Evolutionary conservation across 495 filamentous ascomycete genomes (phyloP).

Genomic region (Lepidopterella palustris): DNA sequence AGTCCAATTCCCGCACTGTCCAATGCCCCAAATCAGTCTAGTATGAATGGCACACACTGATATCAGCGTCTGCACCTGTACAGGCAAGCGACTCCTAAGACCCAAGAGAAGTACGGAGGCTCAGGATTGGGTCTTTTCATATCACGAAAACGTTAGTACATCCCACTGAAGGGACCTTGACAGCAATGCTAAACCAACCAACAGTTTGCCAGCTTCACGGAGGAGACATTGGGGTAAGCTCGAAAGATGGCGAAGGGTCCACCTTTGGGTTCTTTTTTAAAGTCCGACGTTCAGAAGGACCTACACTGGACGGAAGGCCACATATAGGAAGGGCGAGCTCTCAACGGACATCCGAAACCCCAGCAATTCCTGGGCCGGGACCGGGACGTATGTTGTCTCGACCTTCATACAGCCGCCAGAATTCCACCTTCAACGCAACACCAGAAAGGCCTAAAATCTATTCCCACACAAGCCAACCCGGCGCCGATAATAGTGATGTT

Average conservation of each 20-base stretch:
- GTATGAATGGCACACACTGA: no score
- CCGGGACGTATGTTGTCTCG: not conserved
- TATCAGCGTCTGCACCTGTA: not conserved
- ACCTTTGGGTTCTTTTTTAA: slow-evolving; percentile 38
- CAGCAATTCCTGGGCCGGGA: not conserved
- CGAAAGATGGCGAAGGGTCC: slow-evolving; percentile 30
- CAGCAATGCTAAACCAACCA: not conserved
- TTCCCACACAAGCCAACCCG: slow-evolving; percentile 5
- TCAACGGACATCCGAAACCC: slow-evolving; percentile 4
- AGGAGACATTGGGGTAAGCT: slow-evolving; percentile 37
- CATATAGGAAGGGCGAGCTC: not conserved
- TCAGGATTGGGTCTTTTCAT: slow-evolving; percentile 38
- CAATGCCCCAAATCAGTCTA: no score
- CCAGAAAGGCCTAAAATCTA: not conserved
- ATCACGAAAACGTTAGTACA: slow-evolving; percentile 30
- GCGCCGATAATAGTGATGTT: slow-evolving; percentile 10
- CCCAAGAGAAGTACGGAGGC: slow-evolving; percentile 35
- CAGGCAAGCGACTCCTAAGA: slow-evolving; percentile 37
- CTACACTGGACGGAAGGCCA: slow-evolving; percentile 9
- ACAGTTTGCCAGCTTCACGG: slow-evolving; percentile 35
- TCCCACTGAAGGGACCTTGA: not conserved
- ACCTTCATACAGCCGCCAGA: slow-evolving; percentile 9
- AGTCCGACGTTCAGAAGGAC: slow-evolving; percentile 20
- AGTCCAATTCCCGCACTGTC: no score
- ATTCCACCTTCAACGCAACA: slow-evolving; percentile 11